Evolutionary conservation across 2,329 filamentous ascomycete genomes (phyloP).

Genomic region (Moelleriella libera): DNA sequence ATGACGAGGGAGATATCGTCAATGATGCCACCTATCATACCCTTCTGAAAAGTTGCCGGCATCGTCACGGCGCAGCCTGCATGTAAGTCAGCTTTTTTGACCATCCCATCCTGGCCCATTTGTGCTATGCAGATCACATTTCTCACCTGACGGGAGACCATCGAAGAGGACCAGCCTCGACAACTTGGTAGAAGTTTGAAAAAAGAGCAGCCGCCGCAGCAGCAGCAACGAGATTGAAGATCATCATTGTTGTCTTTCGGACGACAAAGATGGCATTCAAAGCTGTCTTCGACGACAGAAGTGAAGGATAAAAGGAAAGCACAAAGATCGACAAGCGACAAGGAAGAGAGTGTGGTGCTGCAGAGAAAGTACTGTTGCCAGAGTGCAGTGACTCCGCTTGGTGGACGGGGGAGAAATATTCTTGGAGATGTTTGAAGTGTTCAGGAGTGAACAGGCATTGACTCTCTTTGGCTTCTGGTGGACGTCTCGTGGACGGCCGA

Average conservation of each 20-base stretch:
- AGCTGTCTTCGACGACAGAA: no score
- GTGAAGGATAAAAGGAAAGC: no score
- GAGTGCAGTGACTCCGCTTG: no score
- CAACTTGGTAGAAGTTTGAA: conserved; percentile 10
- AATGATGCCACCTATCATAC: neutral
- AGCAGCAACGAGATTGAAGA: conserved; percentile 4
- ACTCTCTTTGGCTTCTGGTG: no score
- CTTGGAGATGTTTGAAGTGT: no score
- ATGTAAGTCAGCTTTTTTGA: conserved; percentile 1
- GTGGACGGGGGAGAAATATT: no score
- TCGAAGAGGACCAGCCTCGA: conserved; percentile 20
- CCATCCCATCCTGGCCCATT: conserved; percentile 1
- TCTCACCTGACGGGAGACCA: conserved; percentile 18
- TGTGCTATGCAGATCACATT: neutral
- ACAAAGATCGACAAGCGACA: neutral
- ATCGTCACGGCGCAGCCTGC: conserved; percentile 10
- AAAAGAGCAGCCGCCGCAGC: conserved; percentile 13
- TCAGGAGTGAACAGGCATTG: no score
- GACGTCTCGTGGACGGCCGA: no score
- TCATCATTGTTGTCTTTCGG: neutral
- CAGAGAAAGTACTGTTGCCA: neutral
- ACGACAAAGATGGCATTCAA: neutral
- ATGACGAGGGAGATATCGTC: no score
- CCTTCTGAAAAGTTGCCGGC: neutral
- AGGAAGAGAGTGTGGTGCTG: neutral